A percentile compares a stretch with the other conserved stretches of the same genome.
Conservation (phyloP, 2,329 filamentous ascomycete genomes). For the Metarhizium guizhouense region DNA sequence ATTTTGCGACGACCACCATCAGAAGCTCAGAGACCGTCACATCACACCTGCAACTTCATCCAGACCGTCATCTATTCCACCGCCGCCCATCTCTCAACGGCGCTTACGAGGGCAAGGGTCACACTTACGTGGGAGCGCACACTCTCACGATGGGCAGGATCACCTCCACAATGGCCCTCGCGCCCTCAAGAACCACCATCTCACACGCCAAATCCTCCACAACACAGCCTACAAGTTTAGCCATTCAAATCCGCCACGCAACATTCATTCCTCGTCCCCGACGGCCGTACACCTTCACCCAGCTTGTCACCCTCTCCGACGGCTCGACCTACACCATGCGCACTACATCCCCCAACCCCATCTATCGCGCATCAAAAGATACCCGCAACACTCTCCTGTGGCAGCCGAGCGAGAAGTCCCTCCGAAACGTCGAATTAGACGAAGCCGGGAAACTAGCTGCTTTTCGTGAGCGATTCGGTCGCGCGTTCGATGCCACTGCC, state of each 20-base stretch:
- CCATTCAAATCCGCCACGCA: slow-evolving; percentile 63
- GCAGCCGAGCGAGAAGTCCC: slow-evolving; percentile 75
- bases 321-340: slow-evolving; percentile 75
- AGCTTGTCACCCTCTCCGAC: slow-evolving; percentile 86
- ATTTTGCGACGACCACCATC: slow-evolving; percentile 13
- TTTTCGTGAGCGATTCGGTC: slow-evolving; percentile 78
- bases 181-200: slow-evolving; percentile 18
- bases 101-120: background rate
- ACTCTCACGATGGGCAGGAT: slow-evolving; percentile 19
- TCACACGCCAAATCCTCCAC: background rate
- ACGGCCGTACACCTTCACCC: slow-evolving; percentile 94
- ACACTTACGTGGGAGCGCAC: background rate
- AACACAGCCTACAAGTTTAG: slow-evolving; percentile 16
- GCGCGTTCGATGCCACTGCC: slow-evolving; percentile 63
- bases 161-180: slow-evolving; percentile 16
- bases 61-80: background rate
- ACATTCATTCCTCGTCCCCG: slow-evolving; percentile 82
- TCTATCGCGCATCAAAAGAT: slow-evolving; percentile 63
- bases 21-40: background rate
- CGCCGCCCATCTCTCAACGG: background rate
- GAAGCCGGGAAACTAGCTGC: slow-evolving; percentile 84
- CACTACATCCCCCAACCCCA: slow-evolving; percentile 60
- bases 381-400: slow-evolving; percentile 82
- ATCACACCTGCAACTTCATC: background rate
- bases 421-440: slow-evolving; percentile 86